Base-by-base conservation (phyloP, 352 stramenopile genomes). In the Phytophthora podocarpi region DNA sequence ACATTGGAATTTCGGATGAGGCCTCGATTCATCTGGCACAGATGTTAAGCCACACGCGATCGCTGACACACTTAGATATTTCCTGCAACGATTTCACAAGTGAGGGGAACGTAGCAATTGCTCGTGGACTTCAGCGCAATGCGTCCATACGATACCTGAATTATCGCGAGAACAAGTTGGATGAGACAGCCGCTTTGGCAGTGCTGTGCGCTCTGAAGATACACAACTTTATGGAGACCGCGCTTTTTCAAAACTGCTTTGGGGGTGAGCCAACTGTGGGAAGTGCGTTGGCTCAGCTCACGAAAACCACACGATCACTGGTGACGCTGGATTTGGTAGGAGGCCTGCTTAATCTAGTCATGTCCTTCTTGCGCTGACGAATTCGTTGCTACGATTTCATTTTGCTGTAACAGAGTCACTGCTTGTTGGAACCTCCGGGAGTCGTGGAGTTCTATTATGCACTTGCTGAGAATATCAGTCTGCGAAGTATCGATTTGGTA, bases 341-440 rank as follows among this genome's bases (percentile, higher is more conserved):
- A n/a, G n/a, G n/a, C n/a, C n/a, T n/a, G n/a, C n/a, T n/a, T n/a
- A n/a, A n/a, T n/a, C n/a, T n/a, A n/a, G n/a, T n/a, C n/a, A n/a
- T n/a, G n/a, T n/a, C n/a, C n/a, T n/a, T n/a, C 16, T 8, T 50
- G 34, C 4, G 2, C 37, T 27, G 35, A n/a, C 42, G 10, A 21
- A 30, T 27, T 16, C 57, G 10, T 5, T 55, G 8, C 15, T 34
- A 32, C 9, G 31, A 20, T 67, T 31, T 42, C 6, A 10, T 20
- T n/a, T n/a, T n/a, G n/a, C n/a, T n/a, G n/a, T n/a, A n/a, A n/a
- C 37, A 91, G 84, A 91, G 82, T 51, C 76, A 90, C 35, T 89
- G 84, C 42, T n/a, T 41, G 0, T 49, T 93, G 13, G 80, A 93
- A 13, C 70, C 72, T 11, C 80, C 82, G 15, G 84, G 76, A 0